Evolutionary conservation across 2,329 filamentous ascomycete species (phyloP).

Genomic region (Pseudonectria foliicola): DNA sequence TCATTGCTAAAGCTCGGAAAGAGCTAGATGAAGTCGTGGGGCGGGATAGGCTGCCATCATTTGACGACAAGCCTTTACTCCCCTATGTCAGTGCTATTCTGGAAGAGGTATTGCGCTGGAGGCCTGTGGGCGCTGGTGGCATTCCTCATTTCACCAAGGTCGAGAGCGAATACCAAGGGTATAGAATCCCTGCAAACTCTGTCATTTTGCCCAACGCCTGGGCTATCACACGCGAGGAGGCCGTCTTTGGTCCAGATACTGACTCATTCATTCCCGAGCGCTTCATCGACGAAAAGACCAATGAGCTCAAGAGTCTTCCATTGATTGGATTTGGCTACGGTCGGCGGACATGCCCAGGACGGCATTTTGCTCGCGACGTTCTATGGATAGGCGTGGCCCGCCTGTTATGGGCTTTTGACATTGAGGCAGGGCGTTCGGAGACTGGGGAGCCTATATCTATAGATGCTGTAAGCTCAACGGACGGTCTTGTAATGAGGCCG

Average conservation of each 20-base stretch:
- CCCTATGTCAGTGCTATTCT: constrained; percentile 36
- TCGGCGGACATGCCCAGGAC: constrained; percentile 33
- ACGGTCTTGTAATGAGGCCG: no score
- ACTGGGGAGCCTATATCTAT: no score
- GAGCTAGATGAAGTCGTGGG: constrained; percentile 37
- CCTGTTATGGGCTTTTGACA: constrained; percentile 44
- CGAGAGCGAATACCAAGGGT: constrained; percentile 30
- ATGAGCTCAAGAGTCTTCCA: constrained; percentile 21
- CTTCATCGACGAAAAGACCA: constrained; percentile 19
- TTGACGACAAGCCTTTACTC: constrained; percentile 30
- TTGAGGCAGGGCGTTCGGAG: constrained; percentile 23
- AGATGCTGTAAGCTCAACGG: no score
- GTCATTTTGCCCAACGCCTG: constrained; percentile 37
- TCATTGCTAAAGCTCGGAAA: constrained; percentile 30
- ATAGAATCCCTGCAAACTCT: constrained; percentile 35
- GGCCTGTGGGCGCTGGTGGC: constrained; percentile 29
- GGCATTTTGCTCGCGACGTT: constrained; percentile 41
- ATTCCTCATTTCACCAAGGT: constrained; percentile 32
- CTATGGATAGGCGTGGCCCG: constrained; percentile 35
- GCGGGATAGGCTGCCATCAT: constrained; percentile 28
- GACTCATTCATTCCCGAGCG: constrained; percentile 26
- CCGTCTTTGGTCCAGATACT: constrained; percentile 32
- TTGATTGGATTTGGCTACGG: constrained; percentile 41
- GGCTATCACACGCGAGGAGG: constrained; percentile 29
- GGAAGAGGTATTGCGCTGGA: constrained; percentile 39